These are phyloP conservation scores for Phytophthora lateralis DNA, from an alignment of 352 stramenopile species.

Conservation along the genomic window DNA sequence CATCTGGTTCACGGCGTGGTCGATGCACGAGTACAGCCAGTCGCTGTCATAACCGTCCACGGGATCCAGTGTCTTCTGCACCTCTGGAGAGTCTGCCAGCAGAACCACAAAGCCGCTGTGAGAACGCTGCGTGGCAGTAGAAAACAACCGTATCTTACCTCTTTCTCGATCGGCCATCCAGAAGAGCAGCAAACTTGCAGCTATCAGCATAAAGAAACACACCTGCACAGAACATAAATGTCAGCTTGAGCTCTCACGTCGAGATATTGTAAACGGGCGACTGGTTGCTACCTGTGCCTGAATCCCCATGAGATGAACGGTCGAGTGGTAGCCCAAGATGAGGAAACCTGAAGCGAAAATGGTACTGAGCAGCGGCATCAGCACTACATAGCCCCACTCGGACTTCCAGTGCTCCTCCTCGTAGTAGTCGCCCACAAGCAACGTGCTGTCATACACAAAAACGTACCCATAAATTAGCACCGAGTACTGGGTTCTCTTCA, in stretches of 20 bases:
- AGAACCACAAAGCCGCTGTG: conserved; percentile 4
- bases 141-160: conserved; percentile 26
- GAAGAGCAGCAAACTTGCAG: conserved; percentile 54
- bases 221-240: conserved; percentile 34
- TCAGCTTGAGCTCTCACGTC: background rate
- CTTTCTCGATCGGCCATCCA: conserved; percentile 79
- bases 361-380: conserved; percentile 57
- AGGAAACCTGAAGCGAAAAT: conserved; percentile 61
- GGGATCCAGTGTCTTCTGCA: conserved; percentile 59
- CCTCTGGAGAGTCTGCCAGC: conserved; percentile 49
- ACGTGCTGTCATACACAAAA: conserved; percentile 36
- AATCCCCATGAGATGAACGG: conserved; percentile 59
- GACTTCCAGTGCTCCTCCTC: conserved; percentile 61
- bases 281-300: conserved; percentile 41
- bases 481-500: conserved; percentile 1
- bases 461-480: conserved; percentile 6
- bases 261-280: background rate
- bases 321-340: conserved; percentile 70
- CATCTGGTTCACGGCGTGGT: conserved; percentile 86
- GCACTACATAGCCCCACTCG: conserved; percentile 68
- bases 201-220: conserved; percentile 54
- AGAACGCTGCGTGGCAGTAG: background rate
- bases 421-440: conserved; percentile 66
- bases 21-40: conserved; percentile 74
- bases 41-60: conserved; percentile 83